Evolutionary conservation across 1,139 yeast genomes (phyloP), one percentile per base, ranked within the genome.

Genomic region (Diutina siamensis): DNA sequence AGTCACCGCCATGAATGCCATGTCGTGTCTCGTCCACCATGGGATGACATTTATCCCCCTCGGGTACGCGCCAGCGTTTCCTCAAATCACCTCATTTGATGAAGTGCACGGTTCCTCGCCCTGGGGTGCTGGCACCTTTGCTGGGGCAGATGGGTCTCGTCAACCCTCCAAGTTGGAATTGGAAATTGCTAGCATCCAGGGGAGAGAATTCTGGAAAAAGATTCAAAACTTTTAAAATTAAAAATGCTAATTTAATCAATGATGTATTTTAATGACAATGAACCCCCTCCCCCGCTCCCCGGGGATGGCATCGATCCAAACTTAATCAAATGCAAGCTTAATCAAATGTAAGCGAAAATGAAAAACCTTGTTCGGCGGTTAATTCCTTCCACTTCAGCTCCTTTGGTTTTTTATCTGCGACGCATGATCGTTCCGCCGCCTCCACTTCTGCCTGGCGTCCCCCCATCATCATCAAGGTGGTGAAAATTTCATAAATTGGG

Each of bases 101-200:
- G 88, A 83, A 68, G 75, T 78, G 48, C 94, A 83, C 61, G 95
- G 94, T 60, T 83, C 83, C 53, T 80, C 92, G 47, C 77, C 95
- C 48, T 85, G 92, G 88, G 95, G 95, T 66, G 87, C 95, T 45
- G 94, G 94, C 58, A 68, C 87, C 48, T 72, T 73, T 55, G 89
- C 95, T 35, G 89, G 80, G 54, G 72, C 74, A 48, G 92, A 83
- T 56, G 95, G 95, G 55, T 78, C 87, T 18, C 79, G 94, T 73
- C 71, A 70, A 59, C 85, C 92, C 48, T 56, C 76, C 49, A 75
- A 69, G 46, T 67, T 82, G 51, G 95, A 85, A 68, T 66, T 76
- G 58, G 74, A 75, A 54, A 57, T 84, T 53, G 89, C 81, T 45
- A 54, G 56, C 46, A 67, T 65, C 54, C 94, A 83, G 67, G 94